phyloP scores from a whole-genome alignment of 2,329 filamentous ascomycete genomes.

The Arthrobotrys conoides region DNA sequence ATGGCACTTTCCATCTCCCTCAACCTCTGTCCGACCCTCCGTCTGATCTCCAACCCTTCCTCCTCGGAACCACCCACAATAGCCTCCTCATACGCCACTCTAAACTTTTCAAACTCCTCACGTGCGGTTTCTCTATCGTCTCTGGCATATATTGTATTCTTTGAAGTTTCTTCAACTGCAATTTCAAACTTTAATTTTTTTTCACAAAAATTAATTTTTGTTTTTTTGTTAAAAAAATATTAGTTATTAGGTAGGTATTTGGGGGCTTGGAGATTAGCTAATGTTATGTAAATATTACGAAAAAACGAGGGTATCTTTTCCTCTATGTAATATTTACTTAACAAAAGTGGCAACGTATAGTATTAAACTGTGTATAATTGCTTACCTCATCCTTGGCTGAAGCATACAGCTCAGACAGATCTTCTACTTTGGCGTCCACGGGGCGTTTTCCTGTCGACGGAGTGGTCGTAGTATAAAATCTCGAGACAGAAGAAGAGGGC shows the following conservation, averaged over 20 bases:
- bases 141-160: constrained; percentile 72
- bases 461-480: constrained; percentile 4
- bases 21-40: constrained; percentile 70
- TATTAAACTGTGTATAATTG: not conserved
- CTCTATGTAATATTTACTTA: no score
- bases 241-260: no score
- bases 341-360: no score
- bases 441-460: constrained; percentile 42
- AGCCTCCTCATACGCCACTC: constrained; percentile 69
- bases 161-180: constrained; percentile 69
- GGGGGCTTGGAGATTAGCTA: constrained; percentile 20
- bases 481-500: not conserved
- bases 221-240: constrained; percentile 2
- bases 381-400: constrained; percentile 50
- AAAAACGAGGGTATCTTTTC: not conserved
- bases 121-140: constrained; percentile 72
- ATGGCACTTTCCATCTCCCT: constrained; percentile 72
- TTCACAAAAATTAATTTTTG: no score
- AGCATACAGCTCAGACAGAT: constrained; percentile 50
- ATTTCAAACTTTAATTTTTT: constrained; percentile 70
- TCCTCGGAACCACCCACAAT: constrained; percentile 67
- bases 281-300: constrained; percentile 20
- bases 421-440: constrained; percentile 51
- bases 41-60: constrained; percentile 70
- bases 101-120: constrained; percentile 71